Conservation (phyloP, 768 basidiomycete genomes). For the Strobilomyces confusus region DNA sequence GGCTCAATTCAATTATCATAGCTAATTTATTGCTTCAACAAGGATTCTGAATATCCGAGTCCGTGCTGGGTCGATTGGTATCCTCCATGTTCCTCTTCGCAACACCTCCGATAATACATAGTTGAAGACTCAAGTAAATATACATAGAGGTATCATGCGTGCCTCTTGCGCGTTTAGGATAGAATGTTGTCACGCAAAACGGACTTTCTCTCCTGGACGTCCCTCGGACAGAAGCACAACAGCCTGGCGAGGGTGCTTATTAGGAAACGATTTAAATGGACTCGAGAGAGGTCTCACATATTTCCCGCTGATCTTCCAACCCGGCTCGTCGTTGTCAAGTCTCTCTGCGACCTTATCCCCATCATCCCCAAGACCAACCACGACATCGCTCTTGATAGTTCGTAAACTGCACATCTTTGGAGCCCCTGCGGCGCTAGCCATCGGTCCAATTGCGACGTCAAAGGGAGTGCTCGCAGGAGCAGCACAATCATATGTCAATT, state of each 20-base stretch:
- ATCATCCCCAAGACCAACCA: slow-evolving; percentile 73
- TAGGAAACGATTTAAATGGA: slow-evolving; percentile 10
- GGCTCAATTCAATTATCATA: no score
- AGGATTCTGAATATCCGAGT: no score
- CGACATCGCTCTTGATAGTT: slow-evolving; percentile 94
- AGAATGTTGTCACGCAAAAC: slow-evolving; percentile 47
- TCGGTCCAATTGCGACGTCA: slow-evolving; percentile 85
- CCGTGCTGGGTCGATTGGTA: not conserved
- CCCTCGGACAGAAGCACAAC: slow-evolving; percentile 86
- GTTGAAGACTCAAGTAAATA: not conserved
- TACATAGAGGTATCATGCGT: slow-evolving; percentile 1
- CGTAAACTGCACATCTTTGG: slow-evolving; percentile 83
- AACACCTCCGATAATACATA: slow-evolving; percentile 3
- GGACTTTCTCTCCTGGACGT: slow-evolving; percentile 83
- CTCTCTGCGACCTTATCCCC: slow-evolving; percentile 70
- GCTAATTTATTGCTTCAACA: no score
- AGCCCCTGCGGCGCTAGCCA: slow-evolving; percentile 85
- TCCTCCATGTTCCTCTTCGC: not conserved
- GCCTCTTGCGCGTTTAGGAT: not conserved
- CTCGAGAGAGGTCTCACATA: slow-evolving; percentile 49
- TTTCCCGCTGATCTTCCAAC: slow-evolving; percentile 98
- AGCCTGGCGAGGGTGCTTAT: slow-evolving; percentile 45
- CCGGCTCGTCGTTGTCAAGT: slow-evolving; percentile 81
- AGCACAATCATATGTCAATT: slow-evolving; percentile 83
- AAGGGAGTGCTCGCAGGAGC: slow-evolving; percentile 87